Evolutionary conservation across 768 basidiomycete genomes (phyloP), one percentile per base, ranked within the genome.

Genomic region (Punctularia strigosozonata): DNA sequence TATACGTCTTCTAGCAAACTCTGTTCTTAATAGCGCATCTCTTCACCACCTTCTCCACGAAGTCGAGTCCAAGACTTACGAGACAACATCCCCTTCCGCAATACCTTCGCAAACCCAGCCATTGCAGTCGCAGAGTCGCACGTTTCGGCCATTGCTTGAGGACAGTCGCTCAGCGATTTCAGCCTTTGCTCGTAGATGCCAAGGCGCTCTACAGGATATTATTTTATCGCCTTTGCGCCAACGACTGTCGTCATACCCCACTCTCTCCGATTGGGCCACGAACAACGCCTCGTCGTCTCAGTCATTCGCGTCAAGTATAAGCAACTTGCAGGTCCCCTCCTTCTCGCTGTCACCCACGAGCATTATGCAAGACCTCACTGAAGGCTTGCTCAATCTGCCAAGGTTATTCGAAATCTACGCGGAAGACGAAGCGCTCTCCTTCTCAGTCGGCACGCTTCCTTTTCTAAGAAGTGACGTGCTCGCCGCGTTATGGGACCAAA

Each of bases 281-380:
- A 46, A 64, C 0, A 63, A 63, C 45, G 73, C 74, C 48, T 62
- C 73, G 17, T 73, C 65, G 46, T 54, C 61, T 5, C 51, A 48
- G 31, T 66, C 64, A 12, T 61, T 58, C 5, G 58, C 66, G 17
- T 63, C 65, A 17, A 66, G 62, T 12, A 53, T 67, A 19, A 58
- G 65, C 51, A 76, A 78, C 25, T 63, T 87, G 20, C 69, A 73
- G 24, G 73, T 98, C 5, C 95, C 95, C 2, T 86, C 75, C 5
- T 99, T 99, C 63, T 95, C 91, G 1, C 68, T 97, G 10, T 87
- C 86, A 7, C 92, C 91, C 1, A 94, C 80, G 39, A 86, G 89
- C 39, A 77, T 73, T 4, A 80, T 95, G 44, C 85, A 91, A 43
- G 77, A 79, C 41, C 80, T 97, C 23, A 85, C 87, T 2, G 95